These are phyloP conservation scores for Penicillium sp. DNA, from an alignment of 2,329 filamentous ascomycete genomes.

Conservation along the genomic window DNA sequence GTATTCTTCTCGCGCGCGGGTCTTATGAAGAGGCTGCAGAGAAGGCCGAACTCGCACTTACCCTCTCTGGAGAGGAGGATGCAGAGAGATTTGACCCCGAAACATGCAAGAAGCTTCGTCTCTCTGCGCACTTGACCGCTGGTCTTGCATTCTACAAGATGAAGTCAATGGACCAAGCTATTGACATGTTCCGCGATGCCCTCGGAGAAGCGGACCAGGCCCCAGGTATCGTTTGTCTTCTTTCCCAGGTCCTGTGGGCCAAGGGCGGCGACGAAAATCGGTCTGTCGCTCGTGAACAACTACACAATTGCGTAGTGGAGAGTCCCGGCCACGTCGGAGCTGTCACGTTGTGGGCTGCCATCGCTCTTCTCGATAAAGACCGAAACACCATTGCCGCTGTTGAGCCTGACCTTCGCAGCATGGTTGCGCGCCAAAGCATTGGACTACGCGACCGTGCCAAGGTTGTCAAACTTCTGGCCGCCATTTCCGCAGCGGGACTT, in stretches of 20 bases:
- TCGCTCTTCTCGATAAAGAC: slow-evolving; percentile 77
- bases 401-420: slow-evolving; percentile 66
- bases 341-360: slow-evolving; percentile 74
- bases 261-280: slow-evolving; percentile 72
- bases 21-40: slow-evolving; percentile 67
- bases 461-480: slow-evolving; percentile 71
- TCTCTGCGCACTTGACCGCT: slow-evolving; percentile 81
- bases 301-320: slow-evolving; percentile 75
- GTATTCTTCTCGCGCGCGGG: slow-evolving; percentile 70
- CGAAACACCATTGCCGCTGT: slow-evolving; percentile 76
- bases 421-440: slow-evolving; percentile 66
- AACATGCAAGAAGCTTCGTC: slow-evolving; percentile 64
- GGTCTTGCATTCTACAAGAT: slow-evolving; percentile 77
- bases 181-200: slow-evolving; percentile 75
- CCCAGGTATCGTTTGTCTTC: slow-evolving; percentile 78
- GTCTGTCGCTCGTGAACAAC: slow-evolving; percentile 69
- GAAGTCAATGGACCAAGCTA: slow-evolving; percentile 62
- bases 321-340: slow-evolving; percentile 73
- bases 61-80: slow-evolving; percentile 69
- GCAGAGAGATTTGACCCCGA: slow-evolving; percentile 60
- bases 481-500: slow-evolving; percentile 60
- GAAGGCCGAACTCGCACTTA: slow-evolving; percentile 74
- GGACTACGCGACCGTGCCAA: slow-evolving; percentile 61
- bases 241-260: slow-evolving; percentile 91
- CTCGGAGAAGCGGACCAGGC: slow-evolving; percentile 71